Base-by-base conservation (phyloP, 1,284 basidiomycete genomes). In the Marasmius oreades region DNA sequence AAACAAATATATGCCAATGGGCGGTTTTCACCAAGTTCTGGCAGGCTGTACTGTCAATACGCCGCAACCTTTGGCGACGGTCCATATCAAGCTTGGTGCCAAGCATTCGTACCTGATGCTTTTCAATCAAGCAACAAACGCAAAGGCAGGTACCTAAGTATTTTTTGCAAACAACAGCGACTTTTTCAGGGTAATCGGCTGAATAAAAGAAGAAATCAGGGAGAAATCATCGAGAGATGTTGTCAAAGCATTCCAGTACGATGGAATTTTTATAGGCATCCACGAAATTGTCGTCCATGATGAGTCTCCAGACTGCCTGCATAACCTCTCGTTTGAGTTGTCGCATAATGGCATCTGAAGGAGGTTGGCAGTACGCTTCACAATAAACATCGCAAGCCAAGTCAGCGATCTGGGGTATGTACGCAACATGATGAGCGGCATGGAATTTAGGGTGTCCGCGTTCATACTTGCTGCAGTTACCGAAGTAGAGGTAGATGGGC, bases 151-250 rank as follows among this genome's bases (percentile, higher is more conserved):
- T 16, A 53, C 70, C 71, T 33, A 61, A 45, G 11, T 67, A 66
- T n/a, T 51, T 69, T 70, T 1, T 63, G 66, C 47, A 54, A 68
- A 6, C 53, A 18, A 1, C 67, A 66, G 16, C 63, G 53, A 48
- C 67, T 69, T 70, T 71, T 59, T 72, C 65, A 2, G 66, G 67
- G 55, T 72, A 71, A 43, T 70, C 64, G 0, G 66, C 66, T 0
- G 63, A 64, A 46, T 68, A 69, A 0, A 61, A 65, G 8, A 67
- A 64, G 14, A 70, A 62, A 0, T 58, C 47, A 12, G 62, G 61
- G 22, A 59, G 70, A 0, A 66, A n/a, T 1, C 54, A 28, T 1
- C 64, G 39, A 0, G 8, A n/a, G 2, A 65, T 57, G 1, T 57
- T 58, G 50, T 71, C 64, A n/a, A 22, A 12, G 34, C 60, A 70